A percentile compares a stretch with the other conserved stretches of the same genome.
Conservation (phyloP, 176 grass and related monocot genomes). For the Tillandsia fasciculata region DNA sequence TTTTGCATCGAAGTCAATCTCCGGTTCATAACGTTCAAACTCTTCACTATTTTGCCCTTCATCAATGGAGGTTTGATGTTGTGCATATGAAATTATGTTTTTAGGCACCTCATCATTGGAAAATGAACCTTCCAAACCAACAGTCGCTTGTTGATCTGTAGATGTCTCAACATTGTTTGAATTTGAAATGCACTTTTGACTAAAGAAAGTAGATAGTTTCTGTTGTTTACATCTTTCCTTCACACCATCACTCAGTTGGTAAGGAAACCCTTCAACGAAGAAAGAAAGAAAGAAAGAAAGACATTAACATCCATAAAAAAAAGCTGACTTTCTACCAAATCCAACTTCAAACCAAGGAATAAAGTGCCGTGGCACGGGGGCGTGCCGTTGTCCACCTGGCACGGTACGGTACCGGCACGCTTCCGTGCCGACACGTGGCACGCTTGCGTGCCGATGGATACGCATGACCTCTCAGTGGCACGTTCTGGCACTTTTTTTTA, state of each 20-base stretch:
- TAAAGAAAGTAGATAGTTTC: constrained; percentile 91
- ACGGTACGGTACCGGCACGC: too few relatives aligned
- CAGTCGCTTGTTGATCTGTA: constrained; percentile 11
- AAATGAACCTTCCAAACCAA: constrained; percentile 19
- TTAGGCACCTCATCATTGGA: constrained; percentile 26
- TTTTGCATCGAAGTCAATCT: constrained; percentile 33
- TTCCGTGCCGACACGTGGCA: too few relatives aligned
- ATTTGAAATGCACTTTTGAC: constrained; percentile 35
- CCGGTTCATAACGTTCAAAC: constrained; percentile 16
- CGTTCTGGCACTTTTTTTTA: too few relatives aligned
- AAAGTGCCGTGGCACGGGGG: too few relatives aligned
- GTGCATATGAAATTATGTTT: constrained; percentile 22
- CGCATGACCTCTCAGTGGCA: too few relatives aligned
- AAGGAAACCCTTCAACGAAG: constrained; percentile 44
- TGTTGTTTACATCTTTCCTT: constrained; percentile 56
- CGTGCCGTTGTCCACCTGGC: too few relatives aligned
- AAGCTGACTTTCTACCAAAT: too few relatives aligned
- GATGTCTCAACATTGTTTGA: constrained; percentile 17
- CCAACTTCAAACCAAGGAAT: too few relatives aligned
- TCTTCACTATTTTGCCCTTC: constrained; percentile 28
- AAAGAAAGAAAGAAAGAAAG: neutral
- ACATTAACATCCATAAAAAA: neutral
- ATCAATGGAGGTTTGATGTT: constrained; percentile 22
- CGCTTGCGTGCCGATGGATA: too few relatives aligned
- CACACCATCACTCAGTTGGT: constrained; percentile 51